phyloP scores from a whole-genome alignment of 2,329 filamentous ascomycete genomes.

The Stagonosporopsis tanaceti region DNA sequence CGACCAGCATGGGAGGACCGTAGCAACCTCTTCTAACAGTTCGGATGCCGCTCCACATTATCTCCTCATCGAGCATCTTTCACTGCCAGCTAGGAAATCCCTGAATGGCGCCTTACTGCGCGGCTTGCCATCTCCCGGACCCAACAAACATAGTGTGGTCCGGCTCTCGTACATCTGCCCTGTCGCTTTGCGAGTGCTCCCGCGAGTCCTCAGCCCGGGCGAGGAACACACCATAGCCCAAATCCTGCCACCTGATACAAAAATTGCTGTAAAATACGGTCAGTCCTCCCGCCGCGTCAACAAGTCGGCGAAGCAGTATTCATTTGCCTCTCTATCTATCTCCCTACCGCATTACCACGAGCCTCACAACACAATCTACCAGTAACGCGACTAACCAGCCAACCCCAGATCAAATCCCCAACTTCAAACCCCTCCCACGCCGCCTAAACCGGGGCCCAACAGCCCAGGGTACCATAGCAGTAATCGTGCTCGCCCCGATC shows the following conservation, averaged over 20 bases:
- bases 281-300: neutral
- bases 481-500: slow-evolving; percentile 4
- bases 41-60: neutral
- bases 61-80: neutral
- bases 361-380: neutral
- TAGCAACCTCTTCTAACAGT: neutral
- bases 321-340: neutral
- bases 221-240: neutral
- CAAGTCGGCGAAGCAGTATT: too few relatives aligned
- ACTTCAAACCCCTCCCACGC: slow-evolving; percentile 1
- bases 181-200: neutral
- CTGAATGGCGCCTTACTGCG: neutral
- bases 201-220: neutral
- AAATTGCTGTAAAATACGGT: neutral
- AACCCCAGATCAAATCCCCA: slow-evolving; percentile 1
- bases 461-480: slow-evolving; percentile 5
- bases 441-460: slow-evolving; percentile 8
- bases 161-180: neutral
- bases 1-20: neutral
- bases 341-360: neutral
- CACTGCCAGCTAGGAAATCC: neutral
- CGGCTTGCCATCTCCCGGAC: neutral
- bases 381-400: neutral
- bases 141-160: neutral
- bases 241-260: neutral